These are phyloP conservation scores for Mayamaea pseudoterrestris DNA, from an alignment of 108 stramenopile genomes.

Conservation along the genomic window DNA sequence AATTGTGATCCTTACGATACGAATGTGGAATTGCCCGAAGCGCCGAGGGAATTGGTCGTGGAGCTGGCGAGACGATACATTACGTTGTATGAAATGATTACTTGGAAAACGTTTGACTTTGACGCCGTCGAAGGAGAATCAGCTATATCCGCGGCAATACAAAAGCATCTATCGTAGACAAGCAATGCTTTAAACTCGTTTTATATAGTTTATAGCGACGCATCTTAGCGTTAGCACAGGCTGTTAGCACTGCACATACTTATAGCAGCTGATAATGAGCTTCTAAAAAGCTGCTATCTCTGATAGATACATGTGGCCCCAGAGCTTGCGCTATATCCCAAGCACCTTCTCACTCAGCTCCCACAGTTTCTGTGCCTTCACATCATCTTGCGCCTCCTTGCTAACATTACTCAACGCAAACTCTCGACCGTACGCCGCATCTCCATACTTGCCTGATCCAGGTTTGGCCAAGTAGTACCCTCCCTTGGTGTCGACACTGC, in stretches of 20 bases:
- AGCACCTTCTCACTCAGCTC: conserved; percentile 14
- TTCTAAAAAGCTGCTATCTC: too few relatives aligned
- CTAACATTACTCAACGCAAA: conserved; percentile 38
- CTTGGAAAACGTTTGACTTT: conserved; percentile 82
- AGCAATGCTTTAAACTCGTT: too few relatives aligned
- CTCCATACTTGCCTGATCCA: conserved; percentile 66
- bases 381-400: conserved; percentile 63
- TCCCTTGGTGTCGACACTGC: conserved; percentile 29
- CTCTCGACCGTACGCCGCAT: conserved; percentile 63
- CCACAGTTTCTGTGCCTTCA: conserved; percentile 59
- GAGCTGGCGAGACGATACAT: conserved; percentile 93
- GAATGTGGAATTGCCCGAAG: conserved; percentile 76
- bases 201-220: too few relatives aligned
- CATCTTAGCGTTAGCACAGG: too few relatives aligned
- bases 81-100: conserved; percentile 93
- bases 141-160: too few relatives aligned
- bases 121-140: too few relatives aligned
- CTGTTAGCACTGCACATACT: too few relatives aligned
- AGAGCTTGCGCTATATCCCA: too few relatives aligned
- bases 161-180: too few relatives aligned
- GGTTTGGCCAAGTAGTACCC: conserved; percentile 48
- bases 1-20: conserved; percentile 98
- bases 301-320: too few relatives aligned
- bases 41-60: conserved; percentile 87
- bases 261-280: too few relatives aligned